Base-by-base conservation (phyloP, 2,329 filamentous ascomycete genomes). In the Clonostachys chloroleuca region DNA sequence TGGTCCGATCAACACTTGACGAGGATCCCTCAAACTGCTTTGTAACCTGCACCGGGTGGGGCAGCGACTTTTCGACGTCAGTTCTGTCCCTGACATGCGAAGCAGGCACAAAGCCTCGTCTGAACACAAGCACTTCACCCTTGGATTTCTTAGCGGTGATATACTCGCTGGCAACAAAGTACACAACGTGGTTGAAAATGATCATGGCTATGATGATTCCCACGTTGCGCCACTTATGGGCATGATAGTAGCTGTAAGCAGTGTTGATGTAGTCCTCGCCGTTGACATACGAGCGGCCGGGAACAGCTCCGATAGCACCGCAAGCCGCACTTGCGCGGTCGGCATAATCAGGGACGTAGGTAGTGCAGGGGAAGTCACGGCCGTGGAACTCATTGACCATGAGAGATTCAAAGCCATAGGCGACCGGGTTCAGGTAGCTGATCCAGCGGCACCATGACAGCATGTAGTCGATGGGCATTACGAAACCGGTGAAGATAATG, bases 401-500 rank as follows among this genome's bases (percentile, higher is more conserved):
- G n/a, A 90, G 68, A 3, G 80, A 76, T 59, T 91, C 87, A 54
- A 90, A 92, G 2, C 77, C 83, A 56, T 91, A 91, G 40, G 74
- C 83, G 34, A 91, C 78, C 0, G 86, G 86, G 49, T 90, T 85
- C 44, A 90, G 72, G 66, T 83, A 90, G 33, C 83, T 78, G 45
- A 92, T 85, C 88, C 87, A 92, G 24, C 80, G 70, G 43, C 77
- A 36, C 52, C 52, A 53, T 17, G 14, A 34, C 1, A 49, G 68
- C 78, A 80, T 85, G 59, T 83, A 53, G 34, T 52, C 48, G 9
- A 52, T 47, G 0, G 57, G 55, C 18, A 69, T 62, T 12, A 65
- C 58, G 51, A 82, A 77, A 50, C 72, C 77, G 6, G 77, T 78
- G 58, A 59, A 61, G 1, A 60, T 75, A 53, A 78, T 67, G n/a